phyloP scores from a whole-genome alignment of 2,329 filamentous ascomycete species.

The Thyridium curvatum region DNA sequence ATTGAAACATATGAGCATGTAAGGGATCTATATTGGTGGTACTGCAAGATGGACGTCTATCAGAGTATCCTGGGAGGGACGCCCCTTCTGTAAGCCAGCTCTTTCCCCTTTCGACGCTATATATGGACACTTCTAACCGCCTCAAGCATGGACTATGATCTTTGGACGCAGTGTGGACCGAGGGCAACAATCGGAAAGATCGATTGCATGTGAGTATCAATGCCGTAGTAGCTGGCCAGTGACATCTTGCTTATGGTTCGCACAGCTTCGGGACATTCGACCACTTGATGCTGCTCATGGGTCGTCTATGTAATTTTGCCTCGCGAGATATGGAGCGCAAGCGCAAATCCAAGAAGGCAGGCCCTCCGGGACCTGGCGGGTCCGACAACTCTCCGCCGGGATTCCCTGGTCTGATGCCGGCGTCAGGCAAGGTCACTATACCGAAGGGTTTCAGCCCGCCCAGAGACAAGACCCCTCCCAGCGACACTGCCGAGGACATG shows the following conservation, averaged over 20 bases:
- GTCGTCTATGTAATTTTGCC: slow-evolving; percentile 71
- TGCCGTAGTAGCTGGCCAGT: no score
- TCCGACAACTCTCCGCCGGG: slow-evolving; percentile 31
- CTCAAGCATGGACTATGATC: slow-evolving; percentile 66
- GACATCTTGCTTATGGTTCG: not conserved
- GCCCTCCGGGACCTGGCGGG: slow-evolving; percentile 40
- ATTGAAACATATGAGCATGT: slow-evolving; percentile 75
- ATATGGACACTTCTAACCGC: slow-evolving; percentile 12
- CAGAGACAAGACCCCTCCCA: slow-evolving; percentile 32
- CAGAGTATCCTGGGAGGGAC: slow-evolving; percentile 87
- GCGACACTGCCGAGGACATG: slow-evolving; percentile 38
- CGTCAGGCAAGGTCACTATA: slow-evolving; percentile 39
- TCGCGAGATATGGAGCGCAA: slow-evolving; percentile 75
- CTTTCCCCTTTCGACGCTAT: not conserved
- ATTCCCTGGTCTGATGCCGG: slow-evolving; percentile 52
- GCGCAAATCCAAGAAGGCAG: slow-evolving; percentile 55
- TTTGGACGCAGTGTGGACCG: slow-evolving; percentile 84
- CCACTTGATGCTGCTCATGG: slow-evolving; percentile 76
- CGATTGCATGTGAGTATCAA: slow-evolving; percentile 57
- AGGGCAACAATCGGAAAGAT: slow-evolving; percentile 71
- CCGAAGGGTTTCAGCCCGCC: slow-evolving; percentile 51
- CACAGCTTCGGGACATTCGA: slow-evolving; percentile 80
- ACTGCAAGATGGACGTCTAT: slow-evolving; percentile 86
- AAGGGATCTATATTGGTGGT: slow-evolving; percentile 93
- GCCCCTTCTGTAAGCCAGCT: slow-evolving; percentile 64